Evolutionary conservation across 768 basidiomycete species (phyloP), one percentile per base, ranked within the genome.

Genomic region (Vishniacozyma victoriae): DNA sequence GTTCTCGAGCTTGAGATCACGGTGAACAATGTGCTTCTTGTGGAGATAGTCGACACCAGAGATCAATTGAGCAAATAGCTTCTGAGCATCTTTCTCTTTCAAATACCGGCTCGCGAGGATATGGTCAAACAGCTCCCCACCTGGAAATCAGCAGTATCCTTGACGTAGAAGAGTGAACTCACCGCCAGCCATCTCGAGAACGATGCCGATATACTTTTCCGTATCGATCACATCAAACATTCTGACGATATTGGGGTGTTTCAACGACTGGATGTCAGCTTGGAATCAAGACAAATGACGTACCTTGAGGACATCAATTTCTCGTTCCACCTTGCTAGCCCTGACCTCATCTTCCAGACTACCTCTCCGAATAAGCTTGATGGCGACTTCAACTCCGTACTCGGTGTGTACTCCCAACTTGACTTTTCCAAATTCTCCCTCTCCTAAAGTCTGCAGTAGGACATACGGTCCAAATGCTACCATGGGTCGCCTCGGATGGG

Each of bases 21-120:
- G 88, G 72, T 99, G 95, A 40, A 97, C 93, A 54, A 99, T 96
- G 76, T 95, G 92, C 79, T 96, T 96, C 74, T 89, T 83, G 75
- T 97, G 95, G 48, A 96, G 89, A 75, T 99, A 99, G 83, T 88
- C 89, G 25, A 99, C 95, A 53, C 93, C 95, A 19, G 91, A 95
- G 62, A 99, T 85, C 72, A 99, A 86, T 73, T 99, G 95, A 15
- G 89, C 88, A 70, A 99, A 99, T 33, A 99, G 84, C 70, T 86
- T 91, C 57, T 87, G 83, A 1, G 95, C 95, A 65, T 96, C 91
- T 56, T 81, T 81, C 72, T 97, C 95, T 58, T 86, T 84, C 60
- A 99, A 83, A 72, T 93, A 95, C 35, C 90, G 86, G 70, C 96
- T 95, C 16, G 93, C 93, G 43, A 97, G 82, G 69, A 99, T 99